Base-by-base conservation (phyloP, 2,329 filamentous ascomycete genomes). In the Verticillium dahliae region DNA sequence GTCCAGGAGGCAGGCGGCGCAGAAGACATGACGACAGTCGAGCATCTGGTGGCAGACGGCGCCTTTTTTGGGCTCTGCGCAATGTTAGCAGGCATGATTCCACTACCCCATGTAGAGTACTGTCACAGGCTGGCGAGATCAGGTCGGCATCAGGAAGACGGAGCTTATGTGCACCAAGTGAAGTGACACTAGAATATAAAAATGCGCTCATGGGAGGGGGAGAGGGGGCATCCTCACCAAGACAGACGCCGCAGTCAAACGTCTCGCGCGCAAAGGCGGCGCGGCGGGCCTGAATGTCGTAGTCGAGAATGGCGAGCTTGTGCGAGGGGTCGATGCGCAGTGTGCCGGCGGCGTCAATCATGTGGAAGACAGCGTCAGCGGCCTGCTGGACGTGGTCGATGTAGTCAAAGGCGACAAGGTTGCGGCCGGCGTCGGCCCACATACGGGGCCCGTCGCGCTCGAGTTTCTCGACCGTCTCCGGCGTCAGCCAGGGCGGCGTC, bases 11-110 rank as follows among this genome's bases (percentile, higher is more conserved):
- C 95, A 99, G n/a, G 85, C 75, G 18, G 89, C 78, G 73, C 95
- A 99, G 71, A 98, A 99, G 41, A 98, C 92, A 72, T 99, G 94
- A 0, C 86, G 87, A 73, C 95, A 99, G 62, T 89, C 86, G 56
- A 90, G 76, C 81, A 98, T 88, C 52, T 86, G 85, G 76, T 98
- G 90, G 72, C 95, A 98, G 11, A 80, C 83, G 0, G 79, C 75
- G 1, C 95, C 95, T 72, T 96, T 97, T 74, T 97, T 97, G 0
- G 92, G 92, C 73, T 98, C 94, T 84, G 18, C 9, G 18, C 6
- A 18, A 22, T 11, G 5, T 22, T 11, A 18, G 22, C 22, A 50
- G 45, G 22, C 9, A 4, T 27, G 27, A 27, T 27, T 27, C 27
- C 27, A 27, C 27, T 27, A 27, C 1, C 27, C 27, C 27, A 4